These are phyloP conservation scores for Diaporthe sp. DNA, from an alignment of 2,329 filamentous ascomycete genomes.

Conservation along the genomic window DNA sequence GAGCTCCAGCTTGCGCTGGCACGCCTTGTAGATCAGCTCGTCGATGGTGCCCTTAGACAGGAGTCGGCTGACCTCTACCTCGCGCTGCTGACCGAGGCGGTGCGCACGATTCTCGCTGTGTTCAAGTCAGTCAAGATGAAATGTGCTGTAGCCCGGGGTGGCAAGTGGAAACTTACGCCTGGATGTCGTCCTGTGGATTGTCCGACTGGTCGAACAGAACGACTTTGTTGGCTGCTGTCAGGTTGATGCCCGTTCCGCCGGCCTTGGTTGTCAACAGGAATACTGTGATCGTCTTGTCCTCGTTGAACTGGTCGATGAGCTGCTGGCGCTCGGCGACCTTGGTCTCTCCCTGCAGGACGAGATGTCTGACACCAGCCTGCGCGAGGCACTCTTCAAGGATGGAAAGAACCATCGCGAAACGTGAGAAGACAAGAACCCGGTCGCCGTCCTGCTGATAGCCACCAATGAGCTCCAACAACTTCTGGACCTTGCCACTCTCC, in stretches of 20 bases:
- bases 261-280: constrained; percentile 95
- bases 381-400: constrained; percentile 88
- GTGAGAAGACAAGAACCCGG: constrained; percentile 90
- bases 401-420: constrained; percentile 93
- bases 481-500: constrained; percentile 85
- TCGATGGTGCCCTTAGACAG: constrained; percentile 88
- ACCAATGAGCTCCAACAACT: constrained; percentile 80
- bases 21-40: constrained; percentile 91
- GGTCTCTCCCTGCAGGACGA: constrained; percentile 88
- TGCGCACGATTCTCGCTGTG: constrained; percentile 93
- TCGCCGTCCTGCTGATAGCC: constrained; percentile 85
- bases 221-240: constrained; percentile 96
- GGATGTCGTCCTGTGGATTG: constrained; percentile 98
- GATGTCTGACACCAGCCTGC: constrained; percentile 79
- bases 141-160: background rate
- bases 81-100: constrained; percentile 89
- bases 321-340: constrained; percentile 86
- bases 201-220: constrained; percentile 98
- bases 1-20: constrained; percentile 92
- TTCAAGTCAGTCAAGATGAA: background rate
- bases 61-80: constrained; percentile 91
- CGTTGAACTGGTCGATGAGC: constrained; percentile 89
- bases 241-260: constrained; percentile 96
- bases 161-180: constrained; percentile 55
- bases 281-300: constrained; percentile 82